Conservation (phyloP, 306 rosid species). For the Abrus precatorius region DNA sequence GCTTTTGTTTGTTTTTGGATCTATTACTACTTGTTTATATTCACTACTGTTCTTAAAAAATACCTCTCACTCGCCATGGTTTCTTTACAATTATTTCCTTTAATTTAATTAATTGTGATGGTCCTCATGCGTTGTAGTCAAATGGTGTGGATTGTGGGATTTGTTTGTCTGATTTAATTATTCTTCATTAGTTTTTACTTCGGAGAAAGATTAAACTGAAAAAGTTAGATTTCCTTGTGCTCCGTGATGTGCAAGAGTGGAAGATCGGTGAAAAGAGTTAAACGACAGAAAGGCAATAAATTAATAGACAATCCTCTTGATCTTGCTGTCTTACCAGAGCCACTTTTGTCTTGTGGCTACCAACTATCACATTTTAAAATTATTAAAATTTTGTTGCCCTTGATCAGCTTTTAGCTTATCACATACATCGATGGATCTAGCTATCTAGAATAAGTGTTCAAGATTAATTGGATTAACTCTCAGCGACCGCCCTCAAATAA, state of each 20-base stretch:
- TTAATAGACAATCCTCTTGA: constrained; percentile 58
- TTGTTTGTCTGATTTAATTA: constrained; percentile 49
- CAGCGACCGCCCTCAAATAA: constrained; percentile 32
- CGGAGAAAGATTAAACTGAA: constrained; percentile 46
- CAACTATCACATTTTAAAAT: constrained; percentile 41
- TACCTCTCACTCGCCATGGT: constrained; percentile 44
- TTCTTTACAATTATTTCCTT: constrained; percentile 37
- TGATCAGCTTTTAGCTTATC: constrained; percentile 41
- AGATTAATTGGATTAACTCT: constrained; percentile 41
- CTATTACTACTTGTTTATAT: constrained; percentile 44
- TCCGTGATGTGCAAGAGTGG: constrained; percentile 58
- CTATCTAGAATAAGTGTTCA: constrained; percentile 26
- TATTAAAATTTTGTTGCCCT: constrained; percentile 35
- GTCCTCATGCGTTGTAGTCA: constrained; percentile 50
- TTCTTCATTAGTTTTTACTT: constrained; percentile 33
- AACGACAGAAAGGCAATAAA: constrained; percentile 43
- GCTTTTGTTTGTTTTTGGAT: constrained; percentile 54
- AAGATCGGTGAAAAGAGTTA: constrained; percentile 50
- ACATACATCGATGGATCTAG: constrained; percentile 38
- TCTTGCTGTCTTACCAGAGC: constrained; percentile 62
- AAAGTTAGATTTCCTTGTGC: constrained; percentile 68
- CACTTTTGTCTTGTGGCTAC: constrained; percentile 52
- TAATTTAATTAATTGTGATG: constrained; percentile 40
- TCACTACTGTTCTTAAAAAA: constrained; percentile 35
- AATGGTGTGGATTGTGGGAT: constrained; percentile 47